Evolutionary conservation across 2,329 filamentous ascomycete genomes (phyloP).

Genomic region (Beauveria sp.): DNA sequence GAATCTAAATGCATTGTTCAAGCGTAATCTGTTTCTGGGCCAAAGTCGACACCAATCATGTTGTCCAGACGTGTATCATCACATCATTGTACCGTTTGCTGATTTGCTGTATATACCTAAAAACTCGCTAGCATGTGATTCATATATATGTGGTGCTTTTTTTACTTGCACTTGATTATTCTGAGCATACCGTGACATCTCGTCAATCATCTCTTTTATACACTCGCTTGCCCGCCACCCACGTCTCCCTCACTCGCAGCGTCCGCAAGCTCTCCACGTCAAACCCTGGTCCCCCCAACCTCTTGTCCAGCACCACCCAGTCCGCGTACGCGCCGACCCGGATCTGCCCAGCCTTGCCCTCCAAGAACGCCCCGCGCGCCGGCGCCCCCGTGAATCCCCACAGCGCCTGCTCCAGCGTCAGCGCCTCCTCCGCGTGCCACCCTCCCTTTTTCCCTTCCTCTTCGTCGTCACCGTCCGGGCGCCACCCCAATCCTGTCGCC

Average conservation of each 20-base stretch:
- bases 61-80: not conserved
- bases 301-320: constrained; percentile 60
- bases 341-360: constrained; percentile 52
- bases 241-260: constrained; percentile 56
- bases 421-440: constrained; percentile 53
- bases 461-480: constrained; percentile 14
- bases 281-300: constrained; percentile 36
- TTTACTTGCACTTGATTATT: not conserved
- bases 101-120: constrained; percentile 13
- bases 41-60: not conserved
- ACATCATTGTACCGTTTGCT: constrained; percentile 12
- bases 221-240: constrained; percentile 53
- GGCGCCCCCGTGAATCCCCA: constrained; percentile 54
- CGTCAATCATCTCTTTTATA: constrained; percentile 23
- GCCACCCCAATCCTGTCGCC: constrained; percentile 39
- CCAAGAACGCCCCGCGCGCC: constrained; percentile 52
- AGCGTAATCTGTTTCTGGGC: constrained; percentile 11
- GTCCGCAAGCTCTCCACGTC: constrained; percentile 45
- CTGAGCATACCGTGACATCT: not conserved
- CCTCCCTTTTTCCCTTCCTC: constrained; percentile 37
- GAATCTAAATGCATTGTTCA: constrained; percentile 36
- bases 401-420: constrained; percentile 52
- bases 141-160: not conserved
- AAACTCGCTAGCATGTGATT: not conserved
- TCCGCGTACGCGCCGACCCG: constrained; percentile 56